Percentiles rank a stretch among this genome's conserved stretches.
Conservation (phyloP, 768 basidiomycete genomes). For the Suillus cothurnatus region DNA sequence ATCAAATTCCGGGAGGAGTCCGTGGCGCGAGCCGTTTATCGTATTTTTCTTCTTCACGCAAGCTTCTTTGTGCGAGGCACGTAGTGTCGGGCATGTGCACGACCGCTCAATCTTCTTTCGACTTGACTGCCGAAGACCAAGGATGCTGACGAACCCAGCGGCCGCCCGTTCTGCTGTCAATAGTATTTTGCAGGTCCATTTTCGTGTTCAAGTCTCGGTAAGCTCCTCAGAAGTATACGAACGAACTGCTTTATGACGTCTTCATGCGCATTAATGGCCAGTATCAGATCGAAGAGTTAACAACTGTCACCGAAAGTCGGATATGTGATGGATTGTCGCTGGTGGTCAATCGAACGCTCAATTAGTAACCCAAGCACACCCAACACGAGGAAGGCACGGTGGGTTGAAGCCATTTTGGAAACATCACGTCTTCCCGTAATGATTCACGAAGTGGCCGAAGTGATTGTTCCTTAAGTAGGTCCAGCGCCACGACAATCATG, state of each 20-base stretch:
- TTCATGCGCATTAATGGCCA: slow-evolving; percentile 65
- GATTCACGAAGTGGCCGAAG: slow-evolving; percentile 69
- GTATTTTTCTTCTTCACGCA: slow-evolving; percentile 35
- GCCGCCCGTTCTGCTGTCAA: slow-evolving; percentile 65
- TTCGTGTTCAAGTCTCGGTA: slow-evolving; percentile 63
- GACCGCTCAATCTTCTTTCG: slow-evolving; percentile 54
- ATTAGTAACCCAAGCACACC: slow-evolving; percentile 33
- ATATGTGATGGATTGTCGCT: slow-evolving; percentile 70
- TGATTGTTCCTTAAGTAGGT: slow-evolving; percentile 77
- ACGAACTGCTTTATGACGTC: slow-evolving; percentile 81
- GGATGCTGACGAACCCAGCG: slow-evolving; percentile 52
- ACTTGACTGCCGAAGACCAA: slow-evolving; percentile 55
- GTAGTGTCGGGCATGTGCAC: slow-evolving; percentile 47
- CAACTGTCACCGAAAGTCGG: slow-evolving; percentile 78
- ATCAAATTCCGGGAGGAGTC: slow-evolving; percentile 73
- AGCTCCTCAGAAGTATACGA: slow-evolving; percentile 58
- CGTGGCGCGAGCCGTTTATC: slow-evolving; percentile 41
- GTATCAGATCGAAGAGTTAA: slow-evolving; percentile 72
- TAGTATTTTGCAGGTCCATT: slow-evolving; percentile 58
- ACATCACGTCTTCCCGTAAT: slow-evolving; percentile 55
- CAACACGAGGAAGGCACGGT: slow-evolving; percentile 77
- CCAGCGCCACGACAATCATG: slow-evolving; percentile 2
- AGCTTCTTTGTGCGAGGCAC: slow-evolving; percentile 35
- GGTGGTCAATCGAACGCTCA: slow-evolving; percentile 66
- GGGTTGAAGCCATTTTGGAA: slow-evolving; percentile 30